Evolutionary conservation across 805 yeast genomes (phyloP).

Genomic region (Millerozyma miso): DNA sequence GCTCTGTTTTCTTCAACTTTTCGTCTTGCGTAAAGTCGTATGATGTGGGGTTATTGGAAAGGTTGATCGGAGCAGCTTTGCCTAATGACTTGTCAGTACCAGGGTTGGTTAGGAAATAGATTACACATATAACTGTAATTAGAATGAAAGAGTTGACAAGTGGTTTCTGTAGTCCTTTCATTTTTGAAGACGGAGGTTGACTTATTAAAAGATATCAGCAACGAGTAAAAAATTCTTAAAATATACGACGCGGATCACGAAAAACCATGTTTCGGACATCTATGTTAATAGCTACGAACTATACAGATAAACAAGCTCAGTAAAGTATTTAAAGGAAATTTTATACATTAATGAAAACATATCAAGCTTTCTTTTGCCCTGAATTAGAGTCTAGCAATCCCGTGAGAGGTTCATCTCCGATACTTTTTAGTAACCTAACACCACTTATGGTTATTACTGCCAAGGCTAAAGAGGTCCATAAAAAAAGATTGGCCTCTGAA

Average conservation of each 20-base stretch:
- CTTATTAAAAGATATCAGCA: not conserved
- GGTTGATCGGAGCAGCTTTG: constrained; percentile 17
- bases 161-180: constrained; percentile 24
- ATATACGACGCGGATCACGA: constrained; percentile 1
- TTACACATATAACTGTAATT: constrained; percentile 19
- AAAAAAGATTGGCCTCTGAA: constrained; percentile 59
- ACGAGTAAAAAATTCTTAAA: not conserved
- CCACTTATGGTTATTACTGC: constrained; percentile 46
- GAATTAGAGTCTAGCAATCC: constrained; percentile 65
- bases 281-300: not conserved
- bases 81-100: constrained; percentile 17
- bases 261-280: not conserved
- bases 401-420: constrained; percentile 63
- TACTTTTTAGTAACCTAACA: constrained; percentile 45
- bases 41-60: constrained; percentile 1
- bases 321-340: not conserved
- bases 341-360: not conserved
- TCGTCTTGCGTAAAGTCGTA: not conserved
- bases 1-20: not conserved
- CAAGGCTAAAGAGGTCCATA: constrained; percentile 60
- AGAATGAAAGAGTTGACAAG: constrained; percentile 21
- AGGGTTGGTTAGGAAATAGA: constrained; percentile 23
- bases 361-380: constrained; percentile 31
- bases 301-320: not conserved
- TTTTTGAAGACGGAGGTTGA: constrained; percentile 5